Base-by-base conservation (phyloP, 257 asterid species). In the Nicotiana attenuata region DNA sequence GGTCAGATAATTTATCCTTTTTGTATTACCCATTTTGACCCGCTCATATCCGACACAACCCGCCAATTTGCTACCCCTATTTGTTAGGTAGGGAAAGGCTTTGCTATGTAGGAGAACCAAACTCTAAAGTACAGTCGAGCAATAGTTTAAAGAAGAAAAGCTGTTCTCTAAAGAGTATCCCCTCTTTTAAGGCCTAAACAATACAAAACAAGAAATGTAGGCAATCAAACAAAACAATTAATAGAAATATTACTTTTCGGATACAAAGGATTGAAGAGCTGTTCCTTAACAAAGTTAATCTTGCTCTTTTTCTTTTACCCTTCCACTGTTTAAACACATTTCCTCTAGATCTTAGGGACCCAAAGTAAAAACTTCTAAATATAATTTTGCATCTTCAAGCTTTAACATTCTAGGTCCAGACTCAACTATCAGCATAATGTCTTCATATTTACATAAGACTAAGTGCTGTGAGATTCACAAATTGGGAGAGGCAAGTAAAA, bases 21-120 rank as follows among this genome's bases (percentile, higher is more conserved):
- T 35, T 6, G 9, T 7, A 35, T 6, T 35, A 35, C 2, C 2
- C 45, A 6, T 35, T 35, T 7, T 5, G 35, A 35, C 45, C 8
- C 9, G 7, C 45, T 35, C 9, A 35, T 35, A 35, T 35, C 1
- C 45, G 2, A 35, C 45, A 35, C 9, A 10, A 7, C 2, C 10
- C 0, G 0, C 3, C 47, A 0, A 1, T 38, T 38, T 1, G 0
- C 10, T 10, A 38, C 10, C 47, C 3, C 10, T 0, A 35, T 0
- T 7, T 6, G 10, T 38, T 38, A 38, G 45, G 45, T 38, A 38
- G 47, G 10, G 47, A 38, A 38, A 38, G 47, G 47, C 47, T 33
- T 33, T 38, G 47, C 2, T 38, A 38, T 1, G 47, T 38, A 7
- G 47, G 47, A 38, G 10, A 38, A 38, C 47, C 47, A 38, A 38